These are phyloP conservation scores for Leavenworthia alabamica DNA, from an alignment of 345 rosid species.

Conservation along the genomic window DNA sequence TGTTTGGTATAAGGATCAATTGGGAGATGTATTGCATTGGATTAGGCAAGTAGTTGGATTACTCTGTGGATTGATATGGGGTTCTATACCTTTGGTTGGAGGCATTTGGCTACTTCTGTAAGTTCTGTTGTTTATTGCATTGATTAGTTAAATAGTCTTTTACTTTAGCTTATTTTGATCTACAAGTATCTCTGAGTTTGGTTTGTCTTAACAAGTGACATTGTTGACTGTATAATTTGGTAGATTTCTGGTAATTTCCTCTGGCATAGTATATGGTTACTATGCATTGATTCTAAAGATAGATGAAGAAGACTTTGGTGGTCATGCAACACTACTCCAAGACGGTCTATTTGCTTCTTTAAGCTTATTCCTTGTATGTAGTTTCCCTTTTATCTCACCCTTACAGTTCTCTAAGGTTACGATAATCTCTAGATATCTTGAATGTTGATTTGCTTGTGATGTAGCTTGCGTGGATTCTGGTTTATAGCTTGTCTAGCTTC, in stretches of 20 bases:
- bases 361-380: conserved; percentile 77
- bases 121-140: conserved; percentile 32
- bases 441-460: not conserved
- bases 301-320: conserved; percentile 96
- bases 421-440: not conserved
- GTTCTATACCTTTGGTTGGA: conserved; percentile 80
- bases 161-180: not conserved
- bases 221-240: not conserved
- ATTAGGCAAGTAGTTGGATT: conserved; percentile 79
- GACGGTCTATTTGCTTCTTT: conserved; percentile 93
- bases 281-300: conserved; percentile 78
- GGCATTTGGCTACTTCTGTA: conserved; percentile 87
- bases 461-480: conserved; percentile 88
- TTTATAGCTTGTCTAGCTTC: conserved; percentile 93
- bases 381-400: not conserved
- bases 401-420: not conserved
- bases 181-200: not conserved
- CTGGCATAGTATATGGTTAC: conserved; percentile 76
- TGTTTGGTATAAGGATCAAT: conserved; percentile 64
- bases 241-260: conserved; percentile 71
- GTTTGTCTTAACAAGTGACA: not conserved
- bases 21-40: conserved; percentile 99
- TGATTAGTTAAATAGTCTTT: not conserved
- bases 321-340: conserved; percentile 88
- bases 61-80: conserved; percentile 82